Conservation (phyloP, 1,284 basidiomycete genomes). For the Ceraceosorus guamensis region DNA sequence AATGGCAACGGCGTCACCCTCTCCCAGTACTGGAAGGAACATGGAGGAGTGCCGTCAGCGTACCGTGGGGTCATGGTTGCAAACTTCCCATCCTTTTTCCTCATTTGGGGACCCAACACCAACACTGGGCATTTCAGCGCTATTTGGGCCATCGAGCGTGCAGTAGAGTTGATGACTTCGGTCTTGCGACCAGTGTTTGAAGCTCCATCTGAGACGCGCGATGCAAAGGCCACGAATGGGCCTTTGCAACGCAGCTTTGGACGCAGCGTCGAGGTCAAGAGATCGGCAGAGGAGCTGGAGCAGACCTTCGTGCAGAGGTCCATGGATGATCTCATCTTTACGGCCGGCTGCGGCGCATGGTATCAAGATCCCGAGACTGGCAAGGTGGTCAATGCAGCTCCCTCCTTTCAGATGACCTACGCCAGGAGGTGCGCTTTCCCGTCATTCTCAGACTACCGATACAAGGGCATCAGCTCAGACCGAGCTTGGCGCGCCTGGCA, state of each 20-base stretch:
- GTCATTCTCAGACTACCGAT: constrained; percentile 1
- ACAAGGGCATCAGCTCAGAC: background rate
- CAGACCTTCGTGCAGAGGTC: constrained; percentile 38
- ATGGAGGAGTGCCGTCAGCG: constrained; percentile 30
- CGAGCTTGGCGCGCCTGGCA: background rate
- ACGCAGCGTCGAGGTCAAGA: constrained; percentile 14
- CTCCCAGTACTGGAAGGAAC: constrained; percentile 33
- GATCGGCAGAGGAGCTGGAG: constrained; percentile 34
- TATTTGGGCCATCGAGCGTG: constrained; percentile 18
- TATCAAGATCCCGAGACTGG: constrained; percentile 3
- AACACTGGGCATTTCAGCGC: constrained; percentile 37
- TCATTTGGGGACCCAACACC: constrained; percentile 35
- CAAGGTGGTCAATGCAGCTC: constrained; percentile 2
- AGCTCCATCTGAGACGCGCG: background rate
- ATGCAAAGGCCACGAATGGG: background rate
- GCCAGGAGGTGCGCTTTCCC: background rate
- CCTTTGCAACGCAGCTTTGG: constrained; percentile 5
- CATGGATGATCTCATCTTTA: constrained; percentile 31
- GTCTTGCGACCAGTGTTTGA: constrained; percentile 1
- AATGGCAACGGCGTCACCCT: constrained; percentile 19
- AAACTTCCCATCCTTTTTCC: constrained; percentile 43
- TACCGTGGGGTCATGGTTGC: constrained; percentile 35
- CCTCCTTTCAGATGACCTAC: constrained; percentile 3
- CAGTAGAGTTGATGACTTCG: constrained; percentile 19
- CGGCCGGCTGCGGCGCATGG: constrained; percentile 8